Evolutionary conservation across 2,329 filamentous ascomycete species (phyloP).

Genomic region (Colletotrichum lini): DNA sequence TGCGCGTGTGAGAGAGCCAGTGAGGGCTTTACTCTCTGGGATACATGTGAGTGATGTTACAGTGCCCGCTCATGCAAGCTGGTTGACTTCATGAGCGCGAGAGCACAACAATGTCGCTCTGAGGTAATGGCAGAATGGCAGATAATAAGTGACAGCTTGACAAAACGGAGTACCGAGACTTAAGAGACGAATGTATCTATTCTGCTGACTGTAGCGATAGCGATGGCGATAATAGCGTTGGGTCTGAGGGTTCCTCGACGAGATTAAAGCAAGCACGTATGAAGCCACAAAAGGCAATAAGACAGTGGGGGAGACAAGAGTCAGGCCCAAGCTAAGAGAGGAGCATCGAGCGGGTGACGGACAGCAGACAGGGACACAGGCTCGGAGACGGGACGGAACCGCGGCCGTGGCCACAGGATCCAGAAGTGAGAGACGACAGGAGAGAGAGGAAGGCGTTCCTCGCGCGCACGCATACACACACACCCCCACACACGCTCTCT

Average conservation of each 20-base stretch:
- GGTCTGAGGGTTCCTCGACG: conserved; percentile 37
- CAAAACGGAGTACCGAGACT: conserved; percentile 6
- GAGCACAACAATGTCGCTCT: not conserved
- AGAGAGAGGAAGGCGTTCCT: not conserved
- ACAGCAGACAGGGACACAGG: conserved; percentile 11
- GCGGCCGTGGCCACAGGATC: conserved; percentile 14
- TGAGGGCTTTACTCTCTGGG: not conserved
- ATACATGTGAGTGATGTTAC: not conserved
- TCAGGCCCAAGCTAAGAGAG: conserved; percentile 29
- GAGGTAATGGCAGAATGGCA: conserved; percentile 4
- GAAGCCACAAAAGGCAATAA: conserved; percentile 41
- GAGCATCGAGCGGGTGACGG: conserved; percentile 18
- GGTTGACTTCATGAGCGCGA: too few species aligned
- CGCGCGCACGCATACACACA: not conserved
- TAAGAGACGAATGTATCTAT: conserved; percentile 19
- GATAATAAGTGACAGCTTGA: not conserved
- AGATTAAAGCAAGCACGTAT: conserved; percentile 39
- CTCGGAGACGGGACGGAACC: conserved; percentile 30
- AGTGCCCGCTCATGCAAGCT: not conserved
- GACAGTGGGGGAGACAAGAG: conserved; percentile 42
- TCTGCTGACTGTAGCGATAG: not conserved
- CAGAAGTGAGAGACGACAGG: conserved; percentile 22
- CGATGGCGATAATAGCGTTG: conserved; percentile 30
- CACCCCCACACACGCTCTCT: not conserved
- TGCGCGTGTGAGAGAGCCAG: conserved; percentile 28